phyloP scores from a whole-genome alignment of 352 stramenopile genomes.

The Globisporangium alternatum region DNA sequence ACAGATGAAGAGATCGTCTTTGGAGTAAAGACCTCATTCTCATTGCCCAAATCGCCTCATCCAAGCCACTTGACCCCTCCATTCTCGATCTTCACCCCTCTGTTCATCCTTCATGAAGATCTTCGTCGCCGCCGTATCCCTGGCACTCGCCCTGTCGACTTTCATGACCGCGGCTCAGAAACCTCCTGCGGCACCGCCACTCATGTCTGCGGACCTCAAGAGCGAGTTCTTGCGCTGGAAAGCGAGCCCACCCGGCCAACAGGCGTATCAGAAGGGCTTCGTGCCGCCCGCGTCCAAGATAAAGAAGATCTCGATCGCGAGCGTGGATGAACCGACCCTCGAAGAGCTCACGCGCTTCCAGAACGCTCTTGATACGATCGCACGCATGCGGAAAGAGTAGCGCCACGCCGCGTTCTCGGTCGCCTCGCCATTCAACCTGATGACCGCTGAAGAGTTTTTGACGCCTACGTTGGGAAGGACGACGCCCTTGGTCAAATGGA shows the following conservation, averaged over 20 bases:
- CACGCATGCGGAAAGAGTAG: slow-evolving; percentile 39
- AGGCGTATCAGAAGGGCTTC: neutral
- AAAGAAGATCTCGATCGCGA: neutral
- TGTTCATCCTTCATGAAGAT: neutral
- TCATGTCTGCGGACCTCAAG: neutral
- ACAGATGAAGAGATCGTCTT: too few species aligned
- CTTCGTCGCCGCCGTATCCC: neutral
- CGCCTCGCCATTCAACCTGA: slow-evolving; percentile 62
- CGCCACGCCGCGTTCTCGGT: slow-evolving; percentile 56
- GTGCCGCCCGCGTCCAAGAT: neutral
- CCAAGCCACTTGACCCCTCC: too few species aligned
- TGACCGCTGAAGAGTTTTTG: slow-evolving; percentile 69
- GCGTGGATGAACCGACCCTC: neutral
- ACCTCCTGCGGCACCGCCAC: too few species aligned
- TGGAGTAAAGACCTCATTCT: too few species aligned
- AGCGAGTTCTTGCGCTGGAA: slow-evolving; percentile 16
- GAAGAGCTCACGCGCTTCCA: slow-evolving; percentile 17
- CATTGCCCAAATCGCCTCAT: too few species aligned
- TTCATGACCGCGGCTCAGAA: neutral
- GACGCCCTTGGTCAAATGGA: slow-evolving; percentile 1
- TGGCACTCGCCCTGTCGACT: neutral
- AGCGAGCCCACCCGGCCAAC: slow-evolving; percentile 7
- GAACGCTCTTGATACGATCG: slow-evolving; percentile 19
- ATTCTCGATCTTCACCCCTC: too few species aligned
- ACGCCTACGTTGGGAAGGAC: slow-evolving; percentile 27